These are phyloP conservation scores for Penicillium brevicompactum DNA, from an alignment of 2,329 filamentous ascomycete genomes.

Conservation along the genomic window DNA sequence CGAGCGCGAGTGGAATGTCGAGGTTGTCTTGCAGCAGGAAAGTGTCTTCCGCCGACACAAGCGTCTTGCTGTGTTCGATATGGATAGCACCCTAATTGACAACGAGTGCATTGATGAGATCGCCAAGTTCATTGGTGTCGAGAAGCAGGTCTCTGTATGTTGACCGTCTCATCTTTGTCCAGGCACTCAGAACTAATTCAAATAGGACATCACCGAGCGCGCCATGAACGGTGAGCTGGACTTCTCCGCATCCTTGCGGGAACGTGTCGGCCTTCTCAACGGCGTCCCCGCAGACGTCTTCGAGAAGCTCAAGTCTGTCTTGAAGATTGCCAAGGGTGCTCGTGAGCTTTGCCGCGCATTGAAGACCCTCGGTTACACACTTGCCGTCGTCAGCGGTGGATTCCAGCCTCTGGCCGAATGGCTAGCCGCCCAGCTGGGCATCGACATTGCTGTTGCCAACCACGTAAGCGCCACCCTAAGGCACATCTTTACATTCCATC, in stretches of 20 bases:
- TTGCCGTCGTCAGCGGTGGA: constrained; percentile 87
- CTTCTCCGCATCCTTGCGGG: constrained; percentile 80
- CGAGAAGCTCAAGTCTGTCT: constrained; percentile 70
- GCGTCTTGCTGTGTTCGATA: constrained; percentile 91
- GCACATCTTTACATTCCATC: not conserved
- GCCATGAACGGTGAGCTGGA: constrained; percentile 97
- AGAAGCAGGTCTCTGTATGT: constrained; percentile 71
- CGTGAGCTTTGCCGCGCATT: constrained; percentile 72
- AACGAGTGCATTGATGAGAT: constrained; percentile 98
- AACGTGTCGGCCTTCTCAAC: constrained; percentile 76
- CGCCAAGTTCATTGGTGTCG: constrained; percentile 79
- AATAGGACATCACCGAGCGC: constrained; percentile 75
- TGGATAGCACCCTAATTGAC: constrained; percentile 96
- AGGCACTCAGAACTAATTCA: constrained; percentile 6
- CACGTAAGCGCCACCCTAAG: constrained; percentile 54
- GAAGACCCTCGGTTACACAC: constrained; percentile 78
- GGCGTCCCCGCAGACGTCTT: constrained; percentile 80
- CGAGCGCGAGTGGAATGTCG: constrained; percentile 86
- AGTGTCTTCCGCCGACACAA: constrained; percentile 76
- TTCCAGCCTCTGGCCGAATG: constrained; percentile 88
- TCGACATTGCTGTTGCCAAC: constrained; percentile 89
- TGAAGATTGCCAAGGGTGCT: constrained; percentile 82
- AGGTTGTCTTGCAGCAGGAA: constrained; percentile 76
- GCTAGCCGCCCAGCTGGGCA: constrained; percentile 76
- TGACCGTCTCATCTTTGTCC: not conserved